A percentile compares a stretch with the other conserved stretches of the same genome.
phyloP scores from a whole-genome alignment of 129 eudicot species.

The Erigeron canadensis region DNA sequence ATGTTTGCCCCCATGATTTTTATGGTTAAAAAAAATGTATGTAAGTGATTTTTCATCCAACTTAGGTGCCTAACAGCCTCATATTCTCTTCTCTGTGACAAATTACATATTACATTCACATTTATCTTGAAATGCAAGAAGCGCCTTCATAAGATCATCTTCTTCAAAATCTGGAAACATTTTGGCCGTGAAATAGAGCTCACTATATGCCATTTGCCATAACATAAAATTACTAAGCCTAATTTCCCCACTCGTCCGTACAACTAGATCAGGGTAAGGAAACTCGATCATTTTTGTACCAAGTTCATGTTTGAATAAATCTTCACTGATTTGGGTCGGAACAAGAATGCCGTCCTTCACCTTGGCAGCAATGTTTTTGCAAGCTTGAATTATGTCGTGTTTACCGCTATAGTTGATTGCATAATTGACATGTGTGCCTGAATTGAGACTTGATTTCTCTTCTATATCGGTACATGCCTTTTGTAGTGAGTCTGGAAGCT shows the following conservation, averaged over 20 bases:
- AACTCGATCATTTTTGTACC: not conserved
- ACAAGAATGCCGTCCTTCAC: conserved; percentile 19
- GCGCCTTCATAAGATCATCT: conserved; percentile 14
- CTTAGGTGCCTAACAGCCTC: no score
- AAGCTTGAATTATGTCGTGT: conserved; percentile 20
- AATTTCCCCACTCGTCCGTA: conserved; percentile 26
- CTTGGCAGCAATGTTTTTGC: conserved; percentile 7
- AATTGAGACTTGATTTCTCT: conserved; percentile 10
- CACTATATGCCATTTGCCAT: conserved; percentile 27
- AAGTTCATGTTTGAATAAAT: not conserved
- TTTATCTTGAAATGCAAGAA: conserved; percentile 18
- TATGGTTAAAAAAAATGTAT: no score
- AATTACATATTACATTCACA: not conserved
- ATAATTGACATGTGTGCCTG: conserved; percentile 15
- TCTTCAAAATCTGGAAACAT: conserved; percentile 16
- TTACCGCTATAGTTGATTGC: conserved; percentile 22
- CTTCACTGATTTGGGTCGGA: conserved; percentile 8
- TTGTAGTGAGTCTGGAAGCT: conserved; percentile 5
- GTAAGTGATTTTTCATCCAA: no score
- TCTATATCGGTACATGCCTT: not conserved
- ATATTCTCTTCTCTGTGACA: no score
- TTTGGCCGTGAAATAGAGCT: conserved; percentile 22
- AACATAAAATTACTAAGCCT: conserved; percentile 31
- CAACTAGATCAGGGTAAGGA: conserved; percentile 22
- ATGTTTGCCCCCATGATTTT: no score